phyloP scores from a whole-genome alignment of 306 rosid species.

The Sesbania bispinosa region DNA sequence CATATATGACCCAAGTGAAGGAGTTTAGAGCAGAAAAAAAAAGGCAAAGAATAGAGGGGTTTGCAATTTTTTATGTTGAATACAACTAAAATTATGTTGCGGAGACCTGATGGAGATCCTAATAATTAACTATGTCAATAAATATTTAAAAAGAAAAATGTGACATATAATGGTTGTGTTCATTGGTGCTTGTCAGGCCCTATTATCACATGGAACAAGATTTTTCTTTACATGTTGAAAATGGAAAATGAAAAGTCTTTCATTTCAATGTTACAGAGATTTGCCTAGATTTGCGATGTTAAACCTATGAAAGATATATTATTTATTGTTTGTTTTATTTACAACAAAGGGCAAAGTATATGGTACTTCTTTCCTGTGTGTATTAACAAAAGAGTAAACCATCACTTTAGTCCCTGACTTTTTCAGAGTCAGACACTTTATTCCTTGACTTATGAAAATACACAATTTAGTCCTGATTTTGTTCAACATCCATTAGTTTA shows the following conservation, averaged over 20 bases:
- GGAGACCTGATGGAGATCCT: conserved; percentile 78
- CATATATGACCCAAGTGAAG: conserved; percentile 44
- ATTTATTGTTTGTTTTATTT: not conserved
- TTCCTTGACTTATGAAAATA: too few species aligned
- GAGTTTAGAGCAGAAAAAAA: conserved; percentile 39
- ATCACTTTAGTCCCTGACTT: too few species aligned
- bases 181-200: conserved; percentile 87
- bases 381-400: too few species aligned
- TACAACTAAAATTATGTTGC: conserved; percentile 51
- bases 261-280: not conserved
- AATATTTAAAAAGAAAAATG: conserved; percentile 34
- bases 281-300: not conserved
- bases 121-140: conserved; percentile 32
- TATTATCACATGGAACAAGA: conserved; percentile 70
- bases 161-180: conserved; percentile 51
- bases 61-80: conserved; percentile 44
- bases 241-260: conserved; percentile 10
- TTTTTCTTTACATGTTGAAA: conserved; percentile 48
- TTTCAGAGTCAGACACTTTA: too few species aligned
- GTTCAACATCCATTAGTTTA: too few species aligned
- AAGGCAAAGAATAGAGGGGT: conserved; percentile 35
- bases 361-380: not conserved
- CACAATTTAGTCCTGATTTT: too few species aligned
- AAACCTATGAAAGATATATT: not conserved
- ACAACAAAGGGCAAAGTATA: not conserved